Evolutionary conservation across 495 filamentous ascomycete genomes (phyloP).

Genomic region (Diplogelasinospora grovesii): DNA sequence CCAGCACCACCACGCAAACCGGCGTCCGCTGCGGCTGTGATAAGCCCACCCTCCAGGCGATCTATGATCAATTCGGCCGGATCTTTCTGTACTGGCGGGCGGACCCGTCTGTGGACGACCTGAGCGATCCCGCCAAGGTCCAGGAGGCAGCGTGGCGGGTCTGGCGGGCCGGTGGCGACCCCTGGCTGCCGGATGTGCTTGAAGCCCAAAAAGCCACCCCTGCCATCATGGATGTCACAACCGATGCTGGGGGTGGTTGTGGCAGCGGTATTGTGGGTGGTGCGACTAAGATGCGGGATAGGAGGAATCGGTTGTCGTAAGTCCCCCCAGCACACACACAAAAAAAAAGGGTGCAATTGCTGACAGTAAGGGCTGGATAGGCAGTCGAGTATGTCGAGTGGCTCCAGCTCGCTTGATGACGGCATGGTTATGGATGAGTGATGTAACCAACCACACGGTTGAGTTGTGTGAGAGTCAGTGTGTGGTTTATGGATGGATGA

Average conservation of each 20-base stretch:
- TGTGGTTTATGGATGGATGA: too few relatives aligned
- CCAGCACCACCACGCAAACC: conserved; percentile 9
- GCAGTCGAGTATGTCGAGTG: neutral
- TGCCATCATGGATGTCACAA: too few relatives aligned
- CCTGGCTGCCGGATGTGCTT: conserved; percentile 13
- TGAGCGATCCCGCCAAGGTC: conserved; percentile 19
- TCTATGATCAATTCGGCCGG: conserved; percentile 29
- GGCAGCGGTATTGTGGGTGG: too few relatives aligned
- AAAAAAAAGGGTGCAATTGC: too few relatives aligned
- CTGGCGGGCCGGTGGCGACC: conserved; percentile 17
- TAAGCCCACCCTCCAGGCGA: conserved; percentile 19
- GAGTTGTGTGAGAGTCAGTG: too few relatives aligned
- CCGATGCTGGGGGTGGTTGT: conserved; percentile 1
- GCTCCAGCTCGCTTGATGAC: too few relatives aligned
- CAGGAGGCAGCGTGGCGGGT: conserved; percentile 23
- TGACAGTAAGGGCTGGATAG: too few relatives aligned
- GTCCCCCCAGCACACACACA: too few relatives aligned
- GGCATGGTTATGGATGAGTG: too few relatives aligned
- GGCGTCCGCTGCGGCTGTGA: conserved; percentile 14
- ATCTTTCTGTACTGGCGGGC: conserved; percentile 27
- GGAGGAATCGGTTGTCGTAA: conserved; percentile 14
- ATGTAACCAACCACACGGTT: too few relatives aligned
- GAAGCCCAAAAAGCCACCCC: conserved; percentile 3
- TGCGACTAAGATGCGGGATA: too few relatives aligned
- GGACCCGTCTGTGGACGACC: conserved; percentile 22